Base-by-base conservation (phyloP, 768 basidiomycete species). In the Xerocomellus chrysenteron region DNA sequence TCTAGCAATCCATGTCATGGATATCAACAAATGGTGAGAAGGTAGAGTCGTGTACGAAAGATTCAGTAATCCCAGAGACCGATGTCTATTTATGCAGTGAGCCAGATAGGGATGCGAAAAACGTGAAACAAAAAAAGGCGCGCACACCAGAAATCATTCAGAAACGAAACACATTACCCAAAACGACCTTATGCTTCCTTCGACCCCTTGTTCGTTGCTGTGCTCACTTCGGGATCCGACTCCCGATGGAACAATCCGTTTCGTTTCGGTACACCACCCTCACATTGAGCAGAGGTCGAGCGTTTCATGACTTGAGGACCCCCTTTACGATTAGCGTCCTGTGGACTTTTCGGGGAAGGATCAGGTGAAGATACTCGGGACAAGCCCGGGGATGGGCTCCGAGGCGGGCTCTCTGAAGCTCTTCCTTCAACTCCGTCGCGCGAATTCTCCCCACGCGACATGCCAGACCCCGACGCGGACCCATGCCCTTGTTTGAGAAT, bases 401-500 rank as follows among this genome's bases (percentile, higher is more conserved):
- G 50, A 32, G 42, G 50, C 13, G 32, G 16, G 51, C 32, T 48
- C 58, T 57, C 59, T n/a, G 55, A 47, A 17, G 39, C 32, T 36
- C 55, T 45, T 42, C 47, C 57, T 28, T 56, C 45, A n/a, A 13
- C 32, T 26, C 46, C 55, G 33, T 43, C 56, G 14, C 48, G 26
- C 12, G 42, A 46, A 40, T 43, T 47, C 36, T 52, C 49, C 41
- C 44, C 52, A 44, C 13, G 35, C 5, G 41, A 50, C 43, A 19
- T 41, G 17, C 24, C 39, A 44, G 50, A 45, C n/a, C 48, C 51
- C 13, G 47, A 49, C 39, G 36, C 36, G 32, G 56, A 46, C 19
- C n/a, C 56, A 19, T 47, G 40, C 1, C 55, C 67, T 28, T 64
- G 63, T 48, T 70, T 75, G 64, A 74, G 55, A 50, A 78, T 76